Evolutionary conservation across 23 red algal species (phyloP).

Genomic region (Cyanidium caldarium): DNA sequence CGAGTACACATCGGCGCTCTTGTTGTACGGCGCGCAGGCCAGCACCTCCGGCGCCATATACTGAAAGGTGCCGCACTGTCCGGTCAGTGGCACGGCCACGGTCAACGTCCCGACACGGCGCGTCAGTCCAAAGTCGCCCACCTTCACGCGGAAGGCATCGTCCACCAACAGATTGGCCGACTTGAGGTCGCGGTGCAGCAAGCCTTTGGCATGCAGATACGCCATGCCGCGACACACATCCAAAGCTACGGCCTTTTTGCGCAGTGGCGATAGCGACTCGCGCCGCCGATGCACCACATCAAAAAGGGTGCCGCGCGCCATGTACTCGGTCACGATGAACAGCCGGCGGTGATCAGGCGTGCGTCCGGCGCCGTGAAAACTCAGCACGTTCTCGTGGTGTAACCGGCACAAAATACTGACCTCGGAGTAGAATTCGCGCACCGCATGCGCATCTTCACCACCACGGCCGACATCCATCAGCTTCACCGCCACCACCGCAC

Average conservation of each 20-base stretch:
- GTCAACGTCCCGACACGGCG: slow-evolving; percentile 25
- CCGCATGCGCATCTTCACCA: slow-evolving; percentile 11
- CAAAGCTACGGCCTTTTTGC: slow-evolving; percentile 11
- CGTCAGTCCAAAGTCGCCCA: slow-evolving; percentile 88
- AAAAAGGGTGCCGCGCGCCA: slow-evolving; percentile 75
- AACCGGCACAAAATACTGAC: slow-evolving; percentile 62
- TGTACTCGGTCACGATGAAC: slow-evolving; percentile 94
- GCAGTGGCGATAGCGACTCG: slow-evolving; percentile 8
- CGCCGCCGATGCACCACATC: slow-evolving; percentile 64
- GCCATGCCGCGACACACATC: slow-evolving; percentile 70
- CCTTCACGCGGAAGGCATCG: slow-evolving; percentile 49
- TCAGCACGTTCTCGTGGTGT: slow-evolving; percentile 66
- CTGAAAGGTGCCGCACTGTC: slow-evolving; percentile 94
- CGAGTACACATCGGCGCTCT: slow-evolving; percentile 96
- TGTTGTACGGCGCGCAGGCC: slow-evolving; percentile 60
- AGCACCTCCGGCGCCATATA: slow-evolving; percentile 98
- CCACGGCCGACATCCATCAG: not conserved
- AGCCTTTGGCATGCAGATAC: slow-evolving; percentile 70
- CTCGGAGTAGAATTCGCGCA: slow-evolving; percentile 81
- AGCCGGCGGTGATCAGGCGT: slow-evolving; percentile 32
- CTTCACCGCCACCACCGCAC: not conserved
- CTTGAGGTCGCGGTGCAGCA: slow-evolving; percentile 89
- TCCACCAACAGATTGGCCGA: slow-evolving; percentile 88
- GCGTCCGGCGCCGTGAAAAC: slow-evolving; percentile 74
- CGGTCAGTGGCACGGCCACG: slow-evolving; percentile 64